Percentiles rank a stretch among this genome's conserved stretches.
These are phyloP conservation scores for Penicillium psychrosexuale DNA, from an alignment of 2,329 filamentous ascomycete species.

Conservation along the genomic window DNA sequence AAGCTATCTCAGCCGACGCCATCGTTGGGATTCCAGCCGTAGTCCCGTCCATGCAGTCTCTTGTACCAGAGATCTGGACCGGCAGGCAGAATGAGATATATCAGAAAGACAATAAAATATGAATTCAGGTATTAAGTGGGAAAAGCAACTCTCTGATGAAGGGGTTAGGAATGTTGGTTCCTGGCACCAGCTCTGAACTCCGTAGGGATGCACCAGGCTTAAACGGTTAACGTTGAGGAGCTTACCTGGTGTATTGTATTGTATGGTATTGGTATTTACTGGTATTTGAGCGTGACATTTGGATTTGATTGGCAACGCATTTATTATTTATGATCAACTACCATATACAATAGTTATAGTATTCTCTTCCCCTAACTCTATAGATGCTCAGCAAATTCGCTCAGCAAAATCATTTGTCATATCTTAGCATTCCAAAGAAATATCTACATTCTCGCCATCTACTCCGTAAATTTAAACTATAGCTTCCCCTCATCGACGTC, in stretches of 20 bases:
- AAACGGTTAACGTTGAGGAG: constrained; percentile 23
- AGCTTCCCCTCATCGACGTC: constrained; percentile 6
- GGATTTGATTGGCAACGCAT: not conserved
- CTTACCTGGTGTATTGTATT: not conserved
- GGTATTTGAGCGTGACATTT: not conserved
- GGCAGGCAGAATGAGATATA: not conserved
- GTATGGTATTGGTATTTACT: not conserved
- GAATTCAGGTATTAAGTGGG: not conserved
- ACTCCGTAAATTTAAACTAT: not conserved
- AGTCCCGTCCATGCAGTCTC: constrained; percentile 4
- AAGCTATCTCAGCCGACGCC: constrained; percentile 22
- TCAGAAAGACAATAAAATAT: not conserved
- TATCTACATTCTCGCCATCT: not conserved
- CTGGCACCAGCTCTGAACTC: constrained; percentile 12
- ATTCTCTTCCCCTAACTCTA: no score
- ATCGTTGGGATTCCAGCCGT: constrained; percentile 22
- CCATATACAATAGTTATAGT: no score
- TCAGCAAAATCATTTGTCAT: not conserved
- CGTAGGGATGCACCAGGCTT: constrained; percentile 23
- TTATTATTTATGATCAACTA: not conserved
- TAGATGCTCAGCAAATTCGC: no score
- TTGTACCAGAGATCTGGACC: not conserved
- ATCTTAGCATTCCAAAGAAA: not conserved
- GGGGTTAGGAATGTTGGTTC: constrained; percentile 14
- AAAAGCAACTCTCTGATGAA: not conserved